Evolutionary conservation across 441 rosid genomes (phyloP).

Genomic region (Euphorbia schlechtendalii): DNA sequence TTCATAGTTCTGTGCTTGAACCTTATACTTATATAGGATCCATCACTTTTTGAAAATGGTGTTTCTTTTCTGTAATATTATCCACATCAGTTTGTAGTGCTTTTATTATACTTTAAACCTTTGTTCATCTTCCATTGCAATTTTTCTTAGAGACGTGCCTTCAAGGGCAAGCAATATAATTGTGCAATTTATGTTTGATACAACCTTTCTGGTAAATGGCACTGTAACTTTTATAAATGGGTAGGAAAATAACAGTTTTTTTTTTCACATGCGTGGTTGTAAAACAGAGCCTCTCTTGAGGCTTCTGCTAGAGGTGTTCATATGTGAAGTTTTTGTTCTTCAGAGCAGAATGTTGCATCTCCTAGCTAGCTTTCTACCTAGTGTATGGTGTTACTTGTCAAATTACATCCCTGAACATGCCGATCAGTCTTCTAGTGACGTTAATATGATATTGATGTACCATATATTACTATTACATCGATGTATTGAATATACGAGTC

Average conservation of each 20-base stretch:
- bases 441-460: not conserved
- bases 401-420: not conserved
- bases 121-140: not conserved
- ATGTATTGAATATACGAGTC: not conserved
- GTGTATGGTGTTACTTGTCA: not conserved
- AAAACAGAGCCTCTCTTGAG: not conserved
- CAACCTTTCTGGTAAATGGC: no score
- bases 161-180: not conserved
- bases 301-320: not conserved
- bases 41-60: no score
- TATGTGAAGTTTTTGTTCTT: not conserved
- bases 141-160: not conserved
- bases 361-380: not conserved
- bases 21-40: not conserved
- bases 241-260: not conserved
- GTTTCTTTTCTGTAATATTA: no score
- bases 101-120: not conserved
- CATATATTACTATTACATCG: slow-evolving; percentile 8
- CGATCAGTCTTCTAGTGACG: not conserved
- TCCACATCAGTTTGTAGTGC: not conserved
- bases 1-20: not conserved
- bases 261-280: not conserved
- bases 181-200: no score
- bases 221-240: not conserved
- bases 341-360: not conserved